A percentile compares a stretch with the other conserved stretches of the same genome.
Conservation (phyloP, 306 rosid genomes). For the Lupinus albus region DNA sequence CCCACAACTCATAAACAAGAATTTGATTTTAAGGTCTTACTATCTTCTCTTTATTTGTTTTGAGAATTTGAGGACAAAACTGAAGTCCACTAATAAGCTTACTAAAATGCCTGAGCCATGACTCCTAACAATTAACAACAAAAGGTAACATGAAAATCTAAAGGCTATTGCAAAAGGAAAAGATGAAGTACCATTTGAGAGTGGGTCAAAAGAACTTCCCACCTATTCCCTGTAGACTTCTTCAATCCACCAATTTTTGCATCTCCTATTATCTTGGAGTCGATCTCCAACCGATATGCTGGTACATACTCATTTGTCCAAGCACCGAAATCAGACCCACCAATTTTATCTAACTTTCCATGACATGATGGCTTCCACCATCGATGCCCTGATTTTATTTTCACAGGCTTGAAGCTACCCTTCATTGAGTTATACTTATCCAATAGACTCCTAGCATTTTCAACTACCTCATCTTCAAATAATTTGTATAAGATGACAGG, state of each 20-base stretch:
- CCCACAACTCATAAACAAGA: conserved; percentile 25
- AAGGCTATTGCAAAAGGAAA: conserved; percentile 45
- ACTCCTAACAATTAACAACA: not conserved
- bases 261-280: conserved; percentile 49
- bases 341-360: conserved; percentile 74
- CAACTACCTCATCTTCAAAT: conserved; percentile 78
- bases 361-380: conserved; percentile 75
- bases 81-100: conserved; percentile 18
- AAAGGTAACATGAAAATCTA: conserved; percentile 6
- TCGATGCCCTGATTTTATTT: conserved; percentile 44
- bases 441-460: conserved; percentile 70
- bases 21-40: conserved; percentile 13
- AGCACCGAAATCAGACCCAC: conserved; percentile 79
- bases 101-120: conserved; percentile 22
- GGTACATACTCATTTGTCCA: conserved; percentile 88
- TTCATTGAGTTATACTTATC: conserved; percentile 58
- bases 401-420: conserved; percentile 45
- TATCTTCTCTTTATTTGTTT: conserved; percentile 1
- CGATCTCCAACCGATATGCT: conserved; percentile 74
- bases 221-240: conserved; percentile 60
- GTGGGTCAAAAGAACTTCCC: conserved; percentile 93
- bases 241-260: conserved; percentile 81
- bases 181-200: conserved; percentile 83
- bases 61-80: not conserved
- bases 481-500: conserved; percentile 62